These are phyloP conservation scores for Tolypocladium endophyticum DNA, from an alignment of 2,329 filamentous ascomycete genomes.

Conservation along the genomic window DNA sequence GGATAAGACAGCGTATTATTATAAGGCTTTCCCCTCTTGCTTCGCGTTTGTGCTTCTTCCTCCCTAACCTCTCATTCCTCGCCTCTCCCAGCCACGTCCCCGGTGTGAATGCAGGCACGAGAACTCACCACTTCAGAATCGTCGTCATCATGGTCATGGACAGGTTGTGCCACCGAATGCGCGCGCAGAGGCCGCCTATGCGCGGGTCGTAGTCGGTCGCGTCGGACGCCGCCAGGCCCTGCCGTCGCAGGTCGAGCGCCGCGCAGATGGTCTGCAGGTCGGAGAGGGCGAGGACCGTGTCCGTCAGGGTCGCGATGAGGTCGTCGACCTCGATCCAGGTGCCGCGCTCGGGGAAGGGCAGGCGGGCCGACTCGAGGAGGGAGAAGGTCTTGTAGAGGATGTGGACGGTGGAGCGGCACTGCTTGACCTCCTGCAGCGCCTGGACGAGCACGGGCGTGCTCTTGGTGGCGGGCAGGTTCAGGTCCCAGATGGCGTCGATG, in stretches of 20 bases:
- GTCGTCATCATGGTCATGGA: constrained; percentile 30
- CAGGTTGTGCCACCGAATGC: constrained; percentile 25
- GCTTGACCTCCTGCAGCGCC: constrained; percentile 23
- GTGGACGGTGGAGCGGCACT: constrained; percentile 25
- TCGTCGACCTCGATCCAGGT: constrained; percentile 24
- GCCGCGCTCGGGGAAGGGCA: constrained; percentile 23
- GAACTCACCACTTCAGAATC: constrained; percentile 25
- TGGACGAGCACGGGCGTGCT: constrained; percentile 16
- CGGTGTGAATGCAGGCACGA: neutral
- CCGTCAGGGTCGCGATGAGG: constrained; percentile 23
- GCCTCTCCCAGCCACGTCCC: too few relatives aligned
- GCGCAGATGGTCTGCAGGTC: constrained; percentile 19
- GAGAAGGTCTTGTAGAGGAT: constrained; percentile 23
- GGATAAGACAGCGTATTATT: neutral
- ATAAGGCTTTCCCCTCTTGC: neutral
- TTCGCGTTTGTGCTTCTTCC: neutral
- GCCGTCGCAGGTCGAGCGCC: constrained; percentile 2
- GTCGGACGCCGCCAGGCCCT: constrained; percentile 2
- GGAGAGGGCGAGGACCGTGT: constrained; percentile 23
- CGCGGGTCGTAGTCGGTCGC: constrained; percentile 13
- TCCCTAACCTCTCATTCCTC: neutral
- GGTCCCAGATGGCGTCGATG: constrained; percentile 23
- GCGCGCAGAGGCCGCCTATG: constrained; percentile 17
- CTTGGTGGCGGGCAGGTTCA: constrained; percentile 18
- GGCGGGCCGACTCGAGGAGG: constrained; percentile 19